phyloP scores from a whole-genome alignment of 1,284 basidiomycete species.

The Ganoderma multipileum region DNA sequence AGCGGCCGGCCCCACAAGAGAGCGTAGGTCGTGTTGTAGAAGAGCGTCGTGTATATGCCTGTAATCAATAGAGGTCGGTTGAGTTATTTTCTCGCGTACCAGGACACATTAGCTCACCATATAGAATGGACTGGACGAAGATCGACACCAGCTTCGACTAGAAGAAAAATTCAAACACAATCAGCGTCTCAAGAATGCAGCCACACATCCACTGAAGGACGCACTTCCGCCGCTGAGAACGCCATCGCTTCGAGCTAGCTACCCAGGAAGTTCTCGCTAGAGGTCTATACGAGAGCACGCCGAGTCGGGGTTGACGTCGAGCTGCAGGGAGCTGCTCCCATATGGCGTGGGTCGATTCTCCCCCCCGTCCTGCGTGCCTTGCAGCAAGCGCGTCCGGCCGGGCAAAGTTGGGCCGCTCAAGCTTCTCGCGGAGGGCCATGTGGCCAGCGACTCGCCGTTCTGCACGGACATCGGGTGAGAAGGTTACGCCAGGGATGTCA shows the following conservation, averaged over 20 bases:
- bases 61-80: neutral
- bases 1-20: constrained; percentile 14
- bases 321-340: neutral
- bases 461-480: neutral
- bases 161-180: neutral
- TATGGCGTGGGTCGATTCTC: neutral
- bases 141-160: constrained; percentile 29
- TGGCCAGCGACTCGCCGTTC: neutral
- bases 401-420: constrained; percentile 1
- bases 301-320: neutral
- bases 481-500: neutral
- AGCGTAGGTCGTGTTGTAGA: constrained; percentile 16
- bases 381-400: neutral
- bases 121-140: constrained; percentile 27
- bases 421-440: neutral
- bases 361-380: neutral
- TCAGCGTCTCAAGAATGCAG: neutral
- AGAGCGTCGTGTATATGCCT: constrained; percentile 24
- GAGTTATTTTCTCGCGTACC: neutral
- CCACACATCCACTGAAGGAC: neutral
- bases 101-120: constrained; percentile 17
- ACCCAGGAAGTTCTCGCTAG: neutral
- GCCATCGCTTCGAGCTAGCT: constrained; percentile 10
- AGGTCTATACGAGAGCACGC: neutral
- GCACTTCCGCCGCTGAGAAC: constrained; percentile 21